These are phyloP conservation scores for Davidsoniella australis DNA, from an alignment of 2,329 filamentous ascomycete genomes.

Conservation along the genomic window DNA sequence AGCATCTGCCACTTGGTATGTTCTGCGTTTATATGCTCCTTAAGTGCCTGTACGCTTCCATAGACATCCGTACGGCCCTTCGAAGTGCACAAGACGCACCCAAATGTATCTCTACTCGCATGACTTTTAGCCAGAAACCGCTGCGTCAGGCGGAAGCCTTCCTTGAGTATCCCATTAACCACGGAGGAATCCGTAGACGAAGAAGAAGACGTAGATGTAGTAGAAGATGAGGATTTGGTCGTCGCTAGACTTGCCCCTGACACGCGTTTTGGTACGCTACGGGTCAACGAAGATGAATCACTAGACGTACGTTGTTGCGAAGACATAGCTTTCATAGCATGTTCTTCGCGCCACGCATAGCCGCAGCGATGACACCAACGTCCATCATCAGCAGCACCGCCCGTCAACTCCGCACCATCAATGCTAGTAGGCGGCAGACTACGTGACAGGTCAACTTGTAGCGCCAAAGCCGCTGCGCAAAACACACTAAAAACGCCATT, in stretches of 20 bases:
- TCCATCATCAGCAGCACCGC: not conserved
- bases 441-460: conserved; percentile 22
- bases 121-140: conserved; percentile 27
- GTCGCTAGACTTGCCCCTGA: too few relatives aligned
- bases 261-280: conserved; percentile 1
- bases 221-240: too few relatives aligned
- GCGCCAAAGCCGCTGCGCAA: conserved; percentile 23
- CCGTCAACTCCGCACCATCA: conserved; percentile 13
- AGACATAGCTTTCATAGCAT: too few relatives aligned
- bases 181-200: not conserved
- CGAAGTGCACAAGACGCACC: conserved; percentile 25
- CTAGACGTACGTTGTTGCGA: not conserved
- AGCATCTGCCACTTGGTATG: conserved; percentile 28
- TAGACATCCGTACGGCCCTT: conserved; percentile 22
- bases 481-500: conserved; percentile 26
- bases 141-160: conserved; percentile 23
- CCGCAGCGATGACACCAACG: not conserved
- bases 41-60: conserved; percentile 18
- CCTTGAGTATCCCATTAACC: conserved; percentile 18
- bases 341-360: not conserved
- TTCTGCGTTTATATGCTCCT: conserved; percentile 21
- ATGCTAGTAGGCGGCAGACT: conserved; percentile 16
- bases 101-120: conserved; percentile 19
- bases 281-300: not conserved
- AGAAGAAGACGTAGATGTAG: not conserved